These are phyloP conservation scores for Trichoderma koningii DNA, from an alignment of 2,329 filamentous ascomycete species.

Conservation along the genomic window DNA sequence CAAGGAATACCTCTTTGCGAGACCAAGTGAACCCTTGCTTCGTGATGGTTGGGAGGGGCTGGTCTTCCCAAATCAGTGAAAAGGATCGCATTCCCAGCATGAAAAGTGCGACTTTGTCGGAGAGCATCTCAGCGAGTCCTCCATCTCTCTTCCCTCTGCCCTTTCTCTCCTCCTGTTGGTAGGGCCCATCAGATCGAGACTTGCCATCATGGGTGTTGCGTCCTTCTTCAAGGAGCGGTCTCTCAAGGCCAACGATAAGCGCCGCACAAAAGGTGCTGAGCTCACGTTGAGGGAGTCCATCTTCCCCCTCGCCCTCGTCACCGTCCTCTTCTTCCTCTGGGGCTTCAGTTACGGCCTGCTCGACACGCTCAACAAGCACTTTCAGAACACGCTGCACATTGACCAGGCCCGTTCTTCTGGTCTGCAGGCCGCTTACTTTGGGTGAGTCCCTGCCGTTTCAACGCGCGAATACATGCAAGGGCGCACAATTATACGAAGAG, in stretches of 20 bases:
- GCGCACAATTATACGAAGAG: too few species aligned
- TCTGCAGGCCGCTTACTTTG: slow-evolving; percentile 55
- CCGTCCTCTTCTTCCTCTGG: slow-evolving; percentile 51
- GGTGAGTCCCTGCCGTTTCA: slow-evolving; percentile 48
- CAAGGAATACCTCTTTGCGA: slow-evolving; percentile 7
- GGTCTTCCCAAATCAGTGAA: slow-evolving; percentile 19
- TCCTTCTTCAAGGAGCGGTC: slow-evolving; percentile 50
- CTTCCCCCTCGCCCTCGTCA: slow-evolving; percentile 62
- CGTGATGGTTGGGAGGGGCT: slow-evolving; percentile 24
- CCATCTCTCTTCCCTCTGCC: background rate
- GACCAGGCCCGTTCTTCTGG: slow-evolving; percentile 49
- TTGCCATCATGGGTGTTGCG: slow-evolving; percentile 44
- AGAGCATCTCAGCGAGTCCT: slow-evolving; percentile 2
- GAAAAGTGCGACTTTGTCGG: slow-evolving; percentile 2
- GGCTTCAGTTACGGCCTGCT: slow-evolving; percentile 51
- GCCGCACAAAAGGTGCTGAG: slow-evolving; percentile 50
- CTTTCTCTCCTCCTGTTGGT: slow-evolving; percentile 3
- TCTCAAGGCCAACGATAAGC: slow-evolving; percentile 47
- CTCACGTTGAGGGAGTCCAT: slow-evolving; percentile 68
- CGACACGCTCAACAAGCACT: slow-evolving; percentile 54
- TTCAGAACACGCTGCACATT: slow-evolving; percentile 50
- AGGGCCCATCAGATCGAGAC: slow-evolving; percentile 2
- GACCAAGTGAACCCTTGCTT: slow-evolving; percentile 18
- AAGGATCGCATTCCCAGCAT: slow-evolving; percentile 26
- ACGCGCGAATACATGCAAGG: slow-evolving; percentile 32